Base-by-base conservation (phyloP, 768 basidiomycete species). In the Macrolepiota dolichaula region DNA sequence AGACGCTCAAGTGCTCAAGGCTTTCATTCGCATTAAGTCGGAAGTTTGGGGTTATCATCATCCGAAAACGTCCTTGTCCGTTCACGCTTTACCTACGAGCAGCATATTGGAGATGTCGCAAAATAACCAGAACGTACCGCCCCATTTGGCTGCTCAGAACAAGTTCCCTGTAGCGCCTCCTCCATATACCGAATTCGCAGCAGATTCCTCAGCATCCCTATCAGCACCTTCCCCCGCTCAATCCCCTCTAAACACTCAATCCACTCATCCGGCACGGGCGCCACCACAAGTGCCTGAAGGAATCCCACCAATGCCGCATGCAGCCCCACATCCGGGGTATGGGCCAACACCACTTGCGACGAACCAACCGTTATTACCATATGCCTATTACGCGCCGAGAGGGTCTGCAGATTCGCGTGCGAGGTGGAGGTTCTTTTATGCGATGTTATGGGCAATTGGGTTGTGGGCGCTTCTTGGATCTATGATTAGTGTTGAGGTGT, bases 281-380 rank as follows among this genome's bases (percentile, higher is more conserved):
- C 59, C 38, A 11, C 35, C n/a, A 25, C 59, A 32, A 57, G 50
- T 25, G 38, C 55, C 52, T 49, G 29, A 37, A 10, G 40, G 40
- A 46, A 19, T 24, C n/a, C 56, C 51, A 53, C 47, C 29, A 35
- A 42, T 62, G 51, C 62, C 54, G 4, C 56, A 50, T 32, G 2
- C 56, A n/a, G 29, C 27, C 35, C 13, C 51, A 25, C 51, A 57
- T 46, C 44, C 61, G 63, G 52, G 51, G 4, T 74, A 85, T 63
- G 75, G 74, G 46, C 75, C 78, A 17, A 78, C 76, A 37, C 78
- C 74, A 13, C 68, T 74, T n/a, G 74, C 70, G 7, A 70, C 73
- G 24, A 57, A 66, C n/a, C 74, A 74, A 61, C 65, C 68, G 1
- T 62, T 74, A 9, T 66, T 77, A 22, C 75, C 74, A 38, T 74